phyloP scores from a whole-genome alignment of 2,329 filamentous ascomycete genomes.

The Alternaria solani region DNA sequence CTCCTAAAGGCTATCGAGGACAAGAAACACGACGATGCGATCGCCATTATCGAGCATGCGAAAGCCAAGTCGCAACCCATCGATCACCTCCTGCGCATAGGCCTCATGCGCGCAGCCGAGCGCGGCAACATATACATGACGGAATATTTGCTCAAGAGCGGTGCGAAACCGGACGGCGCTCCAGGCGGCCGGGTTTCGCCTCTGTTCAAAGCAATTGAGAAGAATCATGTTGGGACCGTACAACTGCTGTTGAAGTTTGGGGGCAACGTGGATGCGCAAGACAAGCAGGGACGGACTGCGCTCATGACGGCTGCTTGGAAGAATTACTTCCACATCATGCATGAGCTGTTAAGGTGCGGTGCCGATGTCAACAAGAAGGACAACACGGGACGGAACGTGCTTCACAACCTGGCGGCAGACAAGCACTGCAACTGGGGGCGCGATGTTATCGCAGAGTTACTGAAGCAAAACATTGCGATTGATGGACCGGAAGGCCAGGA shows the following conservation, averaged over 20 bases:
- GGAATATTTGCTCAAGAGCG: slow-evolving; percentile 44
- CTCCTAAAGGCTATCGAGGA: slow-evolving; percentile 49
- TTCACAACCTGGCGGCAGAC: slow-evolving; percentile 51
- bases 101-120: slow-evolving; percentile 47
- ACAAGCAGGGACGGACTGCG: slow-evolving; percentile 49
- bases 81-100: slow-evolving; percentile 49
- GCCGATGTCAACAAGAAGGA: slow-evolving; percentile 52
- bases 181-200: slow-evolving; percentile 42
- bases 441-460: slow-evolving; percentile 54
- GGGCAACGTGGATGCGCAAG: slow-evolving; percentile 44
- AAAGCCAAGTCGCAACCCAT: slow-evolving; percentile 40
- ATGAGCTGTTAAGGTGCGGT: slow-evolving; percentile 46
- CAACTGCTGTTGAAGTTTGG: slow-evolving; percentile 43
- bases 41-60: slow-evolving; percentile 48
- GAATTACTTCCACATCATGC: slow-evolving; percentile 46
- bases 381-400: slow-evolving; percentile 43
- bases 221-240: slow-evolving; percentile 41
- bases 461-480: slow-evolving; percentile 52
- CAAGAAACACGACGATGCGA: slow-evolving; percentile 37
- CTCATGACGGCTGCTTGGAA: slow-evolving; percentile 51
- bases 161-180: slow-evolving; percentile 47
- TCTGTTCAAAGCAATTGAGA: slow-evolving; percentile 44
- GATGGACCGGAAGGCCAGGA: slow-evolving; percentile 54
- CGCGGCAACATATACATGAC: slow-evolving; percentile 40
- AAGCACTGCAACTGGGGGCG: slow-evolving; percentile 59